Conservation (phyloP, 1,284 basidiomycete species). For the Puccinia polysora region DNA sequence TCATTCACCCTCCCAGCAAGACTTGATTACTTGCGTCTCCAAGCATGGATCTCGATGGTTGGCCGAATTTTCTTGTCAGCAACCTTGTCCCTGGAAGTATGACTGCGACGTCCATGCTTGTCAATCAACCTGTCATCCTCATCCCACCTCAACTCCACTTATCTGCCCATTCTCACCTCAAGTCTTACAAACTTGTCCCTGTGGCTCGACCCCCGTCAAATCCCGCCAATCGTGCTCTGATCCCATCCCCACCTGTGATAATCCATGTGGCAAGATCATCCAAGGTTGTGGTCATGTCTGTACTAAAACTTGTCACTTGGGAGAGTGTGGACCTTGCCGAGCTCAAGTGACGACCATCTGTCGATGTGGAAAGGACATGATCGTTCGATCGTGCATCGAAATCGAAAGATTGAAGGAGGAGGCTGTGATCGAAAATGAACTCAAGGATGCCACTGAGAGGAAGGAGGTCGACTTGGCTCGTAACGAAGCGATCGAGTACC, state of each 20-base stretch:
- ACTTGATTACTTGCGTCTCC: conserved; percentile 17
- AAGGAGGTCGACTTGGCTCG: background rate
- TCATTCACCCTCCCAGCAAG: background rate
- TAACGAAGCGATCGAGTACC: conserved; percentile 20
- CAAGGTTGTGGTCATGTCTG: conserved; percentile 29
- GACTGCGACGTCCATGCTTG: conserved; percentile 37
- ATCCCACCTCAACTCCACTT: background rate
- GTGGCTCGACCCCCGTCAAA: conserved; percentile 2
- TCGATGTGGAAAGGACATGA: conserved; percentile 26
- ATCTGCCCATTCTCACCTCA: conserved; percentile 32
- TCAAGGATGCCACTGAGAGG: background rate
- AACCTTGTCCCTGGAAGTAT: conserved; percentile 29
- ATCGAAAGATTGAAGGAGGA: conserved; percentile 16
- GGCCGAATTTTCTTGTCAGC: conserved; percentile 32
- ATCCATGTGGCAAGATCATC: conserved; percentile 21
- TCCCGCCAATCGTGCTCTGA: conserved; percentile 12
- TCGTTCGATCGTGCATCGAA: conserved; percentile 29
- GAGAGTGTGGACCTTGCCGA: conserved; percentile 30
- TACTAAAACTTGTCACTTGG: conserved; percentile 16
- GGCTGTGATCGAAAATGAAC: conserved; percentile 11
- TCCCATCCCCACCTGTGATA: conserved; percentile 30
- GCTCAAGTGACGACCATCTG: conserved; percentile 28
- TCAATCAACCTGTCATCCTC: conserved; percentile 37
- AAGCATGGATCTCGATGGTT: conserved; percentile 16
- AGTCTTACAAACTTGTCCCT: conserved; percentile 17